Base-by-base conservation (phyloP, 225 moss, liverwort and hornwort genomes). In the Polytrichum commune region DNA sequence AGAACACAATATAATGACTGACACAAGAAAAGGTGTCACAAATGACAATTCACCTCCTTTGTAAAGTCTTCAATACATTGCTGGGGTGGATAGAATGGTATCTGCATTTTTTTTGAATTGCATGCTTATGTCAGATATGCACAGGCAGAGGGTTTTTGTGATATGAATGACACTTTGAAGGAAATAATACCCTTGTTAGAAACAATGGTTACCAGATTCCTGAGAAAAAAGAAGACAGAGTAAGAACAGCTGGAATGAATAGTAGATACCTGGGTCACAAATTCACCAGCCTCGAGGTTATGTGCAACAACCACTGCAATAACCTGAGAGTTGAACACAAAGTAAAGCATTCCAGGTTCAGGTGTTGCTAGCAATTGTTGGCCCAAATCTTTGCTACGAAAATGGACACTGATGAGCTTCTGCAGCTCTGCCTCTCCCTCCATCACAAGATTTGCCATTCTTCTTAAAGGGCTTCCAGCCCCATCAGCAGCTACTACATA, bases 401-500 rank as follows among this genome's bases (percentile, higher is more conserved):
- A 98, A 74, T 98, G 95, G 29, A 95, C 82, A 76, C 89, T 98
- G 56, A 98, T 79, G 26, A 91, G 87, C 26, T 84, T 84, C 66
- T 98, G 94, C 63, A 95, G 63, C 7, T 89, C 87, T 70, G 83
- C 83, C 61, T 91, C 87, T 70, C 97, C 95, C 79, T 93, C 72
- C 98, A 98, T 95, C 32, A 63, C 65, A 71, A 90, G 78, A 76
- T 81, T 88, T 74, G 89, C 75, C 85, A 80, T 75, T 67, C 74
- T 80, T 78, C 97, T 88, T 29, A 93, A 72, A 24, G 80, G 75
- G 79, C 97, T 98, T 60, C 91, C 86, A 35, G 93, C 92, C 76
- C 97, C 97, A 88, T 98, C 97, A n/a, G 95, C 84, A 72, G 91
- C 97, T 38, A 95, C 97, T 73, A 95, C 69, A 70, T 93, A 98